These are phyloP conservation scores for Spergularia marina DNA, from an alignment of 148 eudicot species.

Conservation along the genomic window DNA sequence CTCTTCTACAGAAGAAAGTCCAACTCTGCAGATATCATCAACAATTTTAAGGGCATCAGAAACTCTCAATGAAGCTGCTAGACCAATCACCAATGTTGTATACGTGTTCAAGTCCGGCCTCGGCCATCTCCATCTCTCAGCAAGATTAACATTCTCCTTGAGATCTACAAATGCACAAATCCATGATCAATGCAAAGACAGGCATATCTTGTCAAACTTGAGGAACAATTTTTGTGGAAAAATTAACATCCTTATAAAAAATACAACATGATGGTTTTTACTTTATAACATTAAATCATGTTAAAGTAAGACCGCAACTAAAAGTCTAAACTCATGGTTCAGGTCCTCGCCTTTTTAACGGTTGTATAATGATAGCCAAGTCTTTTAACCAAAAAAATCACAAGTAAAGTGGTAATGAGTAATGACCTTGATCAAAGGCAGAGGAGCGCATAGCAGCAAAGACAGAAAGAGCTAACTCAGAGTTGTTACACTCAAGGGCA, in stretches of 20 bases:
- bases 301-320: neutral
- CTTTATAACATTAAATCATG: too few relatives aligned
- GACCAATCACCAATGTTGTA: constrained; percentile 59
- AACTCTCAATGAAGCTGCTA: constrained; percentile 82
- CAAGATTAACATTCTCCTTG: constrained; percentile 39
- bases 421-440: constrained; percentile 56
- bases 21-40: constrained; percentile 60
- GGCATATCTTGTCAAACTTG: neutral
- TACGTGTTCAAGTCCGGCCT: constrained; percentile 74
- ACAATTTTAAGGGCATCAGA: constrained; percentile 77
- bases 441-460: constrained; percentile 79
- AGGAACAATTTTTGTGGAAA: neutral
- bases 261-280: too few relatives aligned
- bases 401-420: neutral
- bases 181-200: constrained; percentile 8
- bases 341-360: too few relatives aligned
- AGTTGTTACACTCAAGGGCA: constrained; percentile 63
- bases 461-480: constrained; percentile 74
- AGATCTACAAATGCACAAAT: constrained; percentile 28
- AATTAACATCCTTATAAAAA: too few relatives aligned
- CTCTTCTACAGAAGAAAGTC: constrained; percentile 90
- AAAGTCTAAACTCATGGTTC: neutral
- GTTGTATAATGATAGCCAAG: too few relatives aligned
- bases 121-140: constrained; percentile 86
- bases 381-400: too few relatives aligned